Base-by-base conservation (phyloP, 192 early-diverging fungal species). In the Coemansia sp. region DNA sequence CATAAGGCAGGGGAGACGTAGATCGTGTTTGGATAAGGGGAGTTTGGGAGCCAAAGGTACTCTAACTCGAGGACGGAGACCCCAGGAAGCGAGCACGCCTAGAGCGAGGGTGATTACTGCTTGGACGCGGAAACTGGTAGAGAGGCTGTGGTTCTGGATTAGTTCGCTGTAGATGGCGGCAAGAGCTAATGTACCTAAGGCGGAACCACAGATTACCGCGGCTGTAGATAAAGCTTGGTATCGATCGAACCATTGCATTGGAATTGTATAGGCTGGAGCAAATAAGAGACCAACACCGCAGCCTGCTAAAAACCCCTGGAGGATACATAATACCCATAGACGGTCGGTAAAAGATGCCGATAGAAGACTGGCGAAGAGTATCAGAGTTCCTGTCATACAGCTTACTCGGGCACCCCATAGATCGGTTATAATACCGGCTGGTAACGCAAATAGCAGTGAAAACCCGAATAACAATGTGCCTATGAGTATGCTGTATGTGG, bases 241-340 rank as follows among this genome's bases (percentile, higher is more conserved):
- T 54, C 54, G 76, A 18, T 82, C 78, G 38, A 85, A 87, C 76
- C 80, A 87, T 16, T 85, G 84, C 14, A 79, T 69, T 2, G 85
- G 84, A 10, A 78, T 69, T 12, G 70, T 71, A 8, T 84, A 67
- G 4, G 82, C 81, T 0, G 85, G 85, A 32, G 82, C 65, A 20
- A 79, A 77, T 8, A 84, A 57, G 20, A 87, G 51, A 48, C 75
- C 72, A 17, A 72, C 62, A 3, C 85, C 85, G 0, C 82, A 20
- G 22, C 86, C 86, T 56, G 29, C 76, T 40, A 90, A 34, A 2
- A 86, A 52, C 50, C 89, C 89, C 48, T 90, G 89, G 0, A 84
- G 60, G 7, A 89, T 60, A 52, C 86, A 86, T 28, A 89, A 70
- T 11, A 84, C 77, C 86, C 86, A 86, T 0, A 89, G 64, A 14